Base-by-base conservation (phyloP, 331 rosid species). In the Acacia pycnantha region DNA sequence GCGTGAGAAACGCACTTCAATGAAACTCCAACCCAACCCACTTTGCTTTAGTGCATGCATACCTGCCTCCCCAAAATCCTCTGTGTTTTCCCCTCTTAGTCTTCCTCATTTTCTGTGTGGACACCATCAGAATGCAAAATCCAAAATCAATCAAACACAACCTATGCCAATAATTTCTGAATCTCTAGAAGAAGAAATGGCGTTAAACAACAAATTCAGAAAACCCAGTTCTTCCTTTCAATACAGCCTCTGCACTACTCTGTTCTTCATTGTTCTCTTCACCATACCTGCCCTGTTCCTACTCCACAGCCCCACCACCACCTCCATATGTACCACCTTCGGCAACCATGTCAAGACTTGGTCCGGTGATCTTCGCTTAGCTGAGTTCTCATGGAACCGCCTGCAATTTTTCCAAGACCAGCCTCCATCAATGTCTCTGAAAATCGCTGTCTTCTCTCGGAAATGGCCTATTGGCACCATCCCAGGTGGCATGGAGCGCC, bases 401-500 rank as follows among this genome's bases (percentile, higher is more conserved):
- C 97, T 96, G 26, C 11, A 82, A 6, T 93, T 92, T 50, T 40
- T 66, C 19, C 81, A 83, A 37, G 37, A 72, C 51, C 81, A 19
- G 4, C 80, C 93, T 24, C 83, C 94, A 8, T 89, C 88, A 0
- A 29, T 79, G 54, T 7, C 84, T 79, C 92, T 96, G 59, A 93
- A 89, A 83, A 88, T 96, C 59, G 98, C 98, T 1, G 99, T 93
- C 18, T 96, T 96, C 85, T 92, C 98, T 40, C 66, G 99, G 10
- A 96, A 96, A 83, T 96, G 98, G 99, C 99, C 99, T 4, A 85
- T 87, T n/a, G 89, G 94, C 53, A 88, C 94, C 8, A 81, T 85
- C 29, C 99, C 99, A 0, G 99, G 99, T 0, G 99, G 99, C 87
- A 96, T 96, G 99, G 99, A 96, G 11, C 94, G 99, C 67, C 99